A percentile compares a stretch with the other conserved stretches of the same genome.
These are phyloP conservation scores for Flagelloscypha sp. DNA, from an alignment of 768 basidiomycete genomes.

Conservation along the genomic window DNA sequence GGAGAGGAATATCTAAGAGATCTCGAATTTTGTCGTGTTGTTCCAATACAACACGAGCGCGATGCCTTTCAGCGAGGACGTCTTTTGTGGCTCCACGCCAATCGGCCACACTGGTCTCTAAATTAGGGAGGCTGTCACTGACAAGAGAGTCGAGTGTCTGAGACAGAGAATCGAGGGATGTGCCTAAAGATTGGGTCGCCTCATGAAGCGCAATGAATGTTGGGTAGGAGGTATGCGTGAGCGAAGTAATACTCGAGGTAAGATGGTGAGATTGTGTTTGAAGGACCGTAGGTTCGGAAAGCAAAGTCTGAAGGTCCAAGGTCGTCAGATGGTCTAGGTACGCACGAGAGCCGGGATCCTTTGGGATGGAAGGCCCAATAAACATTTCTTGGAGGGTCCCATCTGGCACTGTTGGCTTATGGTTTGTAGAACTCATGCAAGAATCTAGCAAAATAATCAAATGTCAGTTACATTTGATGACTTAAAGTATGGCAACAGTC, in stretches of 20 bases:
- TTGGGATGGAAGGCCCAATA: too few species aligned
- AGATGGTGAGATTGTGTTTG: conserved; percentile 81
- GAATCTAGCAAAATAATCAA: too few species aligned
- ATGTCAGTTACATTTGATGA: too few species aligned
- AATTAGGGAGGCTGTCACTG: conserved; percentile 56
- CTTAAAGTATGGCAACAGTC: too few species aligned
- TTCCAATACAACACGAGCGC: conserved; percentile 81
- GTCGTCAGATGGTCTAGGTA: conserved; percentile 65
- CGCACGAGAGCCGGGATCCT: too few species aligned
- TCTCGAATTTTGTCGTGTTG: conserved; percentile 92
- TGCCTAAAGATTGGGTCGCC: conserved; percentile 64
- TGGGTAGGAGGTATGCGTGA: conserved; percentile 86
- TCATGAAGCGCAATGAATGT: conserved; percentile 86
- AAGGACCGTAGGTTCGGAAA: conserved; percentile 65
- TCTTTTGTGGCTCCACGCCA: conserved; percentile 70
- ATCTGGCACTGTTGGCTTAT: too few species aligned
- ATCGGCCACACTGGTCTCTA: conserved; percentile 62
- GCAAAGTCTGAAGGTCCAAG: conserved; percentile 59
- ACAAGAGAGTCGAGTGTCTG: conserved; percentile 66
- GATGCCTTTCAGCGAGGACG: conserved; percentile 66
- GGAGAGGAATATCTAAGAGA: conserved; percentile 79
- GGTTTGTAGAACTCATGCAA: too few species aligned
- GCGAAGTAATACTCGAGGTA: conserved; percentile 80
- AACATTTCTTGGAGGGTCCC: too few species aligned
- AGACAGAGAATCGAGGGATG: conserved; percentile 68